Evolutionary conservation across 768 basidiomycete genomes (phyloP).

Genomic region (Boletus speciosus): DNA sequence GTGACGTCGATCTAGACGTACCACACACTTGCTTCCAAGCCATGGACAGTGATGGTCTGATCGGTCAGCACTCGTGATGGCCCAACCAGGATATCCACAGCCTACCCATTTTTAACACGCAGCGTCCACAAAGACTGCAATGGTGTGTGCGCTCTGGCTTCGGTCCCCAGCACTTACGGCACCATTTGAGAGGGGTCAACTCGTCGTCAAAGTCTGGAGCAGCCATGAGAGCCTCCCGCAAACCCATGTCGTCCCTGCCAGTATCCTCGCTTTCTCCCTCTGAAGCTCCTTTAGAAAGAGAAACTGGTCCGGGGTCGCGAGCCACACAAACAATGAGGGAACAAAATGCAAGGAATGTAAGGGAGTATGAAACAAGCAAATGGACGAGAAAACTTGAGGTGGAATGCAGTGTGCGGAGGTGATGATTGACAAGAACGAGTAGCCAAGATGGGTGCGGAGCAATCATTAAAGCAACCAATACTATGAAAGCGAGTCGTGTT

Average conservation of each 20-base stretch:
- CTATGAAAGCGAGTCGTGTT: conserved; percentile 27
- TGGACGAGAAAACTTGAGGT: conserved; percentile 50
- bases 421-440: conserved; percentile 62
- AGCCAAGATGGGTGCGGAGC: conserved; percentile 75
- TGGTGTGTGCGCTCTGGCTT: conserved; percentile 83
- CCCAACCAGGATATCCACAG: neutral
- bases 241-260: conserved; percentile 41
- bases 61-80: conserved; percentile 6
- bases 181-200: conserved; percentile 63
- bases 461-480: conserved; percentile 53
- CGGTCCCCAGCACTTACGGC: conserved; percentile 72
- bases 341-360: conserved; percentile 66
- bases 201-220: conserved; percentile 50
- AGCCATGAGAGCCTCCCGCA: conserved; percentile 61
- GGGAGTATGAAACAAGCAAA: conserved; percentile 54
- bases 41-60: conserved; percentile 87
- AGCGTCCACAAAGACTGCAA: conserved; percentile 69
- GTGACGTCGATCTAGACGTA: conserved; percentile 32
- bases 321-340: conserved; percentile 70
- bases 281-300: conserved; percentile 17
- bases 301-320: conserved; percentile 71
- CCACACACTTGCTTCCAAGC: conserved; percentile 75
- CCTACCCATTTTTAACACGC: conserved; percentile 83
- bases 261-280: conserved; percentile 29
- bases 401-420: conserved; percentile 52